phyloP scores from a whole-genome alignment of 192 early-diverging fungal species.

The Backusella mclennaniae region DNA sequence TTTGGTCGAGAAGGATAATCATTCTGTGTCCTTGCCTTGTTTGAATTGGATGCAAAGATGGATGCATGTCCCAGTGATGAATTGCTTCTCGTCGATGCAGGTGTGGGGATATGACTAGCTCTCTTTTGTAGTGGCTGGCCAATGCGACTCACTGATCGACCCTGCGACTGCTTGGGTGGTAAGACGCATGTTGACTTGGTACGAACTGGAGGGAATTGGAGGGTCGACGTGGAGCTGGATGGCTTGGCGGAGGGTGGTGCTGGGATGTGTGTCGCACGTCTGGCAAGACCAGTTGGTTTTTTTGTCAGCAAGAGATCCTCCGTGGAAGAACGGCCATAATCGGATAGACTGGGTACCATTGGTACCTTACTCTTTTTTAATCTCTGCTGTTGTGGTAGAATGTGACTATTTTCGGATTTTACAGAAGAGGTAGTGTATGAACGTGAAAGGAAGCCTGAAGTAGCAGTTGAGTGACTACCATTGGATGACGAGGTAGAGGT shows the following conservation, averaged over 20 bases:
- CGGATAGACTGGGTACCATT: background rate
- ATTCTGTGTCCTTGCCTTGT: background rate
- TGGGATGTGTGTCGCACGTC: constrained; percentile 35
- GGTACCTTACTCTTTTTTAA: background rate
- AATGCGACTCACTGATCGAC: background rate
- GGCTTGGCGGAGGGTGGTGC: constrained; percentile 1
- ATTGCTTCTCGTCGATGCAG: background rate
- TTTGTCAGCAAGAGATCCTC: background rate
- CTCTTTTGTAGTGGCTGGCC: background rate
- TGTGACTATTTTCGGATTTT: background rate
- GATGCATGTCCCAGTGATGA: background rate
- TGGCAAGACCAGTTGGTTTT: constrained; percentile 9
- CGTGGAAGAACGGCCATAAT: background rate
- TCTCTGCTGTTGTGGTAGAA: background rate
- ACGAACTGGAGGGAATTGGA: background rate
- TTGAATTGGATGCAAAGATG: background rate
- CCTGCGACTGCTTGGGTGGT: background rate
- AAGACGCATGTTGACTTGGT: background rate
- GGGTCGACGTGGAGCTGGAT: background rate
- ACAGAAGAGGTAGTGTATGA: background rate
- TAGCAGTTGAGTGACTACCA: background rate
- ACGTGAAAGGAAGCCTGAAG: background rate
- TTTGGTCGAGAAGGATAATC: background rate
- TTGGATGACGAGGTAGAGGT: constrained; percentile 1
- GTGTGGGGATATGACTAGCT: background rate